These are phyloP conservation scores for Colletotrichum sp. DNA, from an alignment of 2,329 filamentous ascomycete genomes.

Conservation along the genomic window DNA sequence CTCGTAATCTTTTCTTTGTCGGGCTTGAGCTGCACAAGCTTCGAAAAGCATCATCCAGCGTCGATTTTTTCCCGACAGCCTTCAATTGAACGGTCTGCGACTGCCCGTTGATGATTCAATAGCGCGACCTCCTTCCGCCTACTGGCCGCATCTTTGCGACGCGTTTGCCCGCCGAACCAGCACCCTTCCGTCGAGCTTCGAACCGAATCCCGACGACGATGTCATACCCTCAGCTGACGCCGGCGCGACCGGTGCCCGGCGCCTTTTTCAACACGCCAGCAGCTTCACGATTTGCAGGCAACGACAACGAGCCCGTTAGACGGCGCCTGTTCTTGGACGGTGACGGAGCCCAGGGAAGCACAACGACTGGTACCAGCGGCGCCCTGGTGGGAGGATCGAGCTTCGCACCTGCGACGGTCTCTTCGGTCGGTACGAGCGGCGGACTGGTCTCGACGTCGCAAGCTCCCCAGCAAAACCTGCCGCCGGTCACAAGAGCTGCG, in stretches of 20 bases:
- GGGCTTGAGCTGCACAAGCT: slow-evolving; percentile 8
- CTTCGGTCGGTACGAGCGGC: slow-evolving; percentile 29
- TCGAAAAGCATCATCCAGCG: neutral
- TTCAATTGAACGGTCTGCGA: slow-evolving; percentile 16
- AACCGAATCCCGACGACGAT: slow-evolving; percentile 40
- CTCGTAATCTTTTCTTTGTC: slow-evolving; percentile 9
- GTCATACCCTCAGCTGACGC: slow-evolving; percentile 65
- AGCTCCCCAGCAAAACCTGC: slow-evolving; percentile 54
- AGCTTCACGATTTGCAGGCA: slow-evolving; percentile 45
- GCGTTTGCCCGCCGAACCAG: slow-evolving; percentile 10
- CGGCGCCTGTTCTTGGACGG: slow-evolving; percentile 54
- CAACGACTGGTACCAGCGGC: slow-evolving; percentile 2
- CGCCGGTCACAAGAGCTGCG: slow-evolving; percentile 80
- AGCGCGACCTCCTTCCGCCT: slow-evolving; percentile 22
- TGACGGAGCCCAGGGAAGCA: slow-evolving; percentile 7
- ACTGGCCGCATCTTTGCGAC: slow-evolving; percentile 22
- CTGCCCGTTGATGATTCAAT: slow-evolving; percentile 34
- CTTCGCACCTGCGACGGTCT: slow-evolving; percentile 26
- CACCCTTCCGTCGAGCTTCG: neutral
- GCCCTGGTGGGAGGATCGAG: neutral
- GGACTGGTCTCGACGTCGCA: slow-evolving; percentile 42
- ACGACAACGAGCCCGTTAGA: slow-evolving; percentile 48
- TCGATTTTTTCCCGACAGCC: neutral
- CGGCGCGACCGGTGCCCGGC: slow-evolving; percentile 75
- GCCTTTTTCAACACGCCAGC: slow-evolving; percentile 77